Evolutionary conservation across 2,329 filamentous ascomycete species (phyloP).

Genomic region (Didymella glomerata): DNA sequence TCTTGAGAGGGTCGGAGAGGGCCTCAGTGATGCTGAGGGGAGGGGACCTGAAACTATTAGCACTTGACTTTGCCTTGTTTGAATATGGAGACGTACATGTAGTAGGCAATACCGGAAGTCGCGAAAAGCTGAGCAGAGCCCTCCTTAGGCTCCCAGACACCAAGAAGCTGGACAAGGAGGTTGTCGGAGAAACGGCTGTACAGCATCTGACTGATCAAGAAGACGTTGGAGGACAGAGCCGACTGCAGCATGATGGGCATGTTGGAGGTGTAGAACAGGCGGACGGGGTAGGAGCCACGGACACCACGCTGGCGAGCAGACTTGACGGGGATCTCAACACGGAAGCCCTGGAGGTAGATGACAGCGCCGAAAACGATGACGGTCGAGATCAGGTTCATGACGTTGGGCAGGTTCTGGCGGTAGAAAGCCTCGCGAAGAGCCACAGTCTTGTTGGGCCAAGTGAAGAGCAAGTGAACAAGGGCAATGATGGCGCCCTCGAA

Average conservation of each 20-base stretch:
- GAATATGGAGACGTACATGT: conserved; percentile 70
- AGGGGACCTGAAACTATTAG: conserved; percentile 66
- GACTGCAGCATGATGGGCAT: conserved; percentile 99
- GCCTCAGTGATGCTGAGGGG: conserved; percentile 98
- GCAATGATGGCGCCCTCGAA: conserved; percentile 99
- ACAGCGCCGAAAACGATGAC: conserved; percentile 93
- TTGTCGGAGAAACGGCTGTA: conserved; percentile 99
- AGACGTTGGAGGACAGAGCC: conserved; percentile 97
- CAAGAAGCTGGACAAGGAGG: conserved; percentile 94
- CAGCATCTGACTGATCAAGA: conserved; percentile 98
- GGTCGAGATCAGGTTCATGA: conserved; percentile 97
- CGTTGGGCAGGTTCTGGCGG: conserved; percentile 98
- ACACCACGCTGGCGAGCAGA: conserved; percentile 98
- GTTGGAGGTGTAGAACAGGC: conserved; percentile 99
- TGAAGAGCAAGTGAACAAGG: conserved; percentile 96
- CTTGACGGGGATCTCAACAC: conserved; percentile 99
- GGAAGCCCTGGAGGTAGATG: conserved; percentile 99
- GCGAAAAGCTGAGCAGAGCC: conserved; percentile 95
- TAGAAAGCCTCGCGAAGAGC: conserved; percentile 99
- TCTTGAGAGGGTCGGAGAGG: conserved; percentile 96
- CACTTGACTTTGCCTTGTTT: background rate
- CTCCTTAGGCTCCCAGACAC: conserved; percentile 98
- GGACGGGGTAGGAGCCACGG: conserved; percentile 96
- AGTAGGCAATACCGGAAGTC: conserved; percentile 93
- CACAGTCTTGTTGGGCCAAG: conserved; percentile 99